phyloP scores from a whole-genome alignment of 352 stramenopile genomes.

The Phytophthora hibernalis region DNA sequence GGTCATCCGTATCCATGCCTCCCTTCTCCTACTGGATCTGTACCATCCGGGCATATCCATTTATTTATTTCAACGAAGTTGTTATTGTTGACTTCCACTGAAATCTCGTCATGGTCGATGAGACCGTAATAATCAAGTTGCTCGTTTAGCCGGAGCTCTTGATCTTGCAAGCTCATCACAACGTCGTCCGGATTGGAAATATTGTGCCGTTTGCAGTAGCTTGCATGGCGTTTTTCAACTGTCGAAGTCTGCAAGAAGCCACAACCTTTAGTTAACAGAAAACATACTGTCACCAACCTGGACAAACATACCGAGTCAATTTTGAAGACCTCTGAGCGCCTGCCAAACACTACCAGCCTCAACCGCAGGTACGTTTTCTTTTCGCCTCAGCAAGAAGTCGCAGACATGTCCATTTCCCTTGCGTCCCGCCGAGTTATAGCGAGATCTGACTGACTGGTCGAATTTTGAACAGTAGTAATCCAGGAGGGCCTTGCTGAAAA shows the following conservation, averaged over 20 bases:
- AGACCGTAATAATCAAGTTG: conserved; percentile 60
- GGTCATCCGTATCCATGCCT: no score
- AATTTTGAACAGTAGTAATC: no score
- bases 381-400: no score
- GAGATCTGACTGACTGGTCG: no score
- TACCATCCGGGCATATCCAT: no score
- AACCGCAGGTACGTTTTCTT: conserved; percentile 70
- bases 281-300: not conserved
- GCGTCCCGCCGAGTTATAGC: no score
- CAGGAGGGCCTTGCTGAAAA: no score
- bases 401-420: no score
- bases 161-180: conserved; percentile 54
- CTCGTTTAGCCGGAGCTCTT: conserved; percentile 49
- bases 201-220: conserved; percentile 69
- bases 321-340: conserved; percentile 66
- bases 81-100: conserved; percentile 51
- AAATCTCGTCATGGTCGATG: conserved; percentile 70
- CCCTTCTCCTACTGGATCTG: no score
- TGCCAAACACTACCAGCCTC: conserved; percentile 58
- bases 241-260: conserved; percentile 41
- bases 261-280: not conserved
- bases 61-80: no score
- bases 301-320: conserved; percentile 64
- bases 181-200: conserved; percentile 60
- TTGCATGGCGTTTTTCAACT: conserved; percentile 65